Base-by-base conservation (phyloP, 2,329 filamentous ascomycete species). In the Stenocarpella maydis region DNA sequence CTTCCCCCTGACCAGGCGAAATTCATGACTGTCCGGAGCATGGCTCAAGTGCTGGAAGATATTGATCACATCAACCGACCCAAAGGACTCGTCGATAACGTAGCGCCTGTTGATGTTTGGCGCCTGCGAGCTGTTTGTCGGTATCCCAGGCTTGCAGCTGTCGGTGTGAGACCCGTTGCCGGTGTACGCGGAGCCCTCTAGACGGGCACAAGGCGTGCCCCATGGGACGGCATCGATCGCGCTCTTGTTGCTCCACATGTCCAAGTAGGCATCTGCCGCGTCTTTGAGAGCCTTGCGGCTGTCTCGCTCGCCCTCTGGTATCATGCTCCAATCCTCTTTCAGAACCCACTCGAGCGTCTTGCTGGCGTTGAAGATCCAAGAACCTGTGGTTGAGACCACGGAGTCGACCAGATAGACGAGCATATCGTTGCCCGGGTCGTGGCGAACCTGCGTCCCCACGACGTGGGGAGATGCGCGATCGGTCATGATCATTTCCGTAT, bases 181-280 rank as follows among this genome's bases (percentile, higher is more conserved):
- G n/a, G 58, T 63, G 28, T 74, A 64, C 73, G 74, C 69, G 31
- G 67, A 68, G 15, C 75, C 75, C 65, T 76, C 74, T 4, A 77
- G 76, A 7, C 79, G 75, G n/a, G 69, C 74, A 72, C 79, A 81
- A 0, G 78, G 78, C 31, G 76, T 77, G 45, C 77, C 79, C 77
- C 78, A 81, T 1, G 79, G 78, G 12, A 81, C 76, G 2, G 74
- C 72, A 24, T 73, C 45, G 12, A 72, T 61, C 1, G 77, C 76
- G 52, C 67, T 76, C 67, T 71, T 72, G 74, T 78, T 77, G 65
- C 66, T 75, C 77, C 77, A 80, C 74, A 79, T 76, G 70, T 78
- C 75, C 21, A 80, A 72, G 69, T 79, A 79, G 10, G 78, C 77
- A 70, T 80, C 78, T 0, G 76, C 78, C 3, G 76, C 76, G 2